phyloP scores from a whole-genome alignment of 805 yeast genomes.

The Kluyveromyces starmeri region DNA sequence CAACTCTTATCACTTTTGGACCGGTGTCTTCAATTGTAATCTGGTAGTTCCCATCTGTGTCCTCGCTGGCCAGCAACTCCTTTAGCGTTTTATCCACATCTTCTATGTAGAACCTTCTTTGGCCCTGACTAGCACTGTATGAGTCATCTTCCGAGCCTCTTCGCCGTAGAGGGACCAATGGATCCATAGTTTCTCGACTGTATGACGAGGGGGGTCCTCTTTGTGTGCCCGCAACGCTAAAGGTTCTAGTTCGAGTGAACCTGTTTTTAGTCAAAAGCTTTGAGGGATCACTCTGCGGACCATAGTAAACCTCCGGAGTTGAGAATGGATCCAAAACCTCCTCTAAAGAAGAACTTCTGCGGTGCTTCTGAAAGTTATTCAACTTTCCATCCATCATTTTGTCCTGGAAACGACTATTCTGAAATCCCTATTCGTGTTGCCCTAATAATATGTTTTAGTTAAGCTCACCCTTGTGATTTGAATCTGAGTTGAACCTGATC shows the following conservation, averaged over 20 bases:
- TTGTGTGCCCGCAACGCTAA: constrained; percentile 33
- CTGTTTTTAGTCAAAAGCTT: constrained; percentile 33
- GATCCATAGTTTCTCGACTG: constrained; percentile 10
- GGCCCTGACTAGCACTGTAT: constrained; percentile 29
- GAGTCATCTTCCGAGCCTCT: constrained; percentile 49
- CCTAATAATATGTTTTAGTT: too few species aligned
- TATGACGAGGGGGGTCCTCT: constrained; percentile 23
- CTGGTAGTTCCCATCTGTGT: constrained; percentile 77
- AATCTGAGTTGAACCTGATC: too few species aligned
- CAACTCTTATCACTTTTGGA: constrained; percentile 69
- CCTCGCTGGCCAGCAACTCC: constrained; percentile 65
- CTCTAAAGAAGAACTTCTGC: constrained; percentile 36
- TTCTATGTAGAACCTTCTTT: constrained; percentile 50
- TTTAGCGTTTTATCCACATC: constrained; percentile 67
- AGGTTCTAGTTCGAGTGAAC: constrained; percentile 48
- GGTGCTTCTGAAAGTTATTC: too few species aligned
- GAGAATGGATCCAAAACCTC: constrained; percentile 55
- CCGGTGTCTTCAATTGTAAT: constrained; percentile 81
- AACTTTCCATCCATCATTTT: too few species aligned
- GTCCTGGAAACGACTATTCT: too few species aligned
- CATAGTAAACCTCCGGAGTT: constrained; percentile 61
- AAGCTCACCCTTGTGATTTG: too few species aligned
- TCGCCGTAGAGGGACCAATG: constrained; percentile 31
- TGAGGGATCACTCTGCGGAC: constrained; percentile 50
- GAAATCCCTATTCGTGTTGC: too few species aligned